A percentile compares a stretch with the other conserved stretches of the same genome.
Conservation (phyloP, 306 rosid species). For the Boehmeria nivea region DNA sequence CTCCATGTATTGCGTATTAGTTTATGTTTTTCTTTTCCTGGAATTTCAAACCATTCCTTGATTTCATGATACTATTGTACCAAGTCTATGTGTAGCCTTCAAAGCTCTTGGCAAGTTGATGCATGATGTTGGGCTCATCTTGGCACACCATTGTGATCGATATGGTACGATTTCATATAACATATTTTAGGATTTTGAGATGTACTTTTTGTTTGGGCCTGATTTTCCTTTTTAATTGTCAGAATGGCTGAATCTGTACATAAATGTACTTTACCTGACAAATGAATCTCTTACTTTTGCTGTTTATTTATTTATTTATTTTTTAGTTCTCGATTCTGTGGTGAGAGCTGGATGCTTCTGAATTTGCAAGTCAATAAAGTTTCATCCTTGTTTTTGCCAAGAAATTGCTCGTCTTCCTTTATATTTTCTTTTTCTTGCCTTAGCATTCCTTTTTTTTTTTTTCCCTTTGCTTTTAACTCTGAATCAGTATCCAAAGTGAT, state of each 20-base stretch:
- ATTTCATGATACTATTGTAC: slow-evolving; percentile 17
- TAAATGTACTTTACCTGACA: background rate
- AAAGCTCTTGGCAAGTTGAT: slow-evolving; percentile 90
- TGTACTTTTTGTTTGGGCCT: too few species aligned
- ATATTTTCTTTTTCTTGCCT: too few species aligned
- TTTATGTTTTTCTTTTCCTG: background rate
- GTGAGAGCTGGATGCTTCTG: background rate
- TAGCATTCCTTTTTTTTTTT: background rate
- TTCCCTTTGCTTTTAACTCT: background rate
- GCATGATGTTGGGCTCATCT: slow-evolving; percentile 81
- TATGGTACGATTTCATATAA: slow-evolving; percentile 53
- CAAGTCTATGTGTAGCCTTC: slow-evolving; percentile 55
- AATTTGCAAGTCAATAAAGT: slow-evolving; percentile 4
- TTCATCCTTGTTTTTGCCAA: too few species aligned
- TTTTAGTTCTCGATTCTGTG: background rate
- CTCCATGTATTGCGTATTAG: background rate
- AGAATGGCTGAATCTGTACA: slow-evolving; percentile 12
- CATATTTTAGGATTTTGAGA: background rate
- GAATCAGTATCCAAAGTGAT: slow-evolving; percentile 61
- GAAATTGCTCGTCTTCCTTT: too few species aligned
- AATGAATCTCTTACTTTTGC: background rate
- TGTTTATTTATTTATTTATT: slow-evolving; percentile 3
- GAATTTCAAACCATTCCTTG: background rate
- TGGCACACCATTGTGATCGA: slow-evolving; percentile 88
- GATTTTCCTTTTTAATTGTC: slow-evolving; percentile 10